These are phyloP conservation scores for Fraxinus platypoda DNA, from an alignment of 305 asterid genomes.

Conservation along the genomic window DNA sequence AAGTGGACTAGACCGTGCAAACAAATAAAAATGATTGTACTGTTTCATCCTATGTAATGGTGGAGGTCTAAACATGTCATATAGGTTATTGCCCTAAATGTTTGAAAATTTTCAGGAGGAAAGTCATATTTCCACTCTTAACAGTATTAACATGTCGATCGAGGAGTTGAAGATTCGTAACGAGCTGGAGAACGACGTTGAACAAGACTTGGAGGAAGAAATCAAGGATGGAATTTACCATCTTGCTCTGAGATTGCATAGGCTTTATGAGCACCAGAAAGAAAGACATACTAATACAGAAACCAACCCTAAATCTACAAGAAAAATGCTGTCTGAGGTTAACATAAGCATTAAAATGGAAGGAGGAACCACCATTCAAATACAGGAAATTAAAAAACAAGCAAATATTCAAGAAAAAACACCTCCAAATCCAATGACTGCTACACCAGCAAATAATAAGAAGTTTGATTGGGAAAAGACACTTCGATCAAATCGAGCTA, in stretches of 20 bases:
- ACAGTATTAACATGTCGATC: conserved; percentile 26
- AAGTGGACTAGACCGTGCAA: background rate
- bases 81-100: background rate
- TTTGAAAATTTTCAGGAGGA: background rate
- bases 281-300: conserved; percentile 24
- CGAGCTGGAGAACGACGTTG: conserved; percentile 51
- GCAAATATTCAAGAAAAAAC: background rate
- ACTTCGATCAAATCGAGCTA: conserved; percentile 42
- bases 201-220: conserved; percentile 53
- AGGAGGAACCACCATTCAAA: conserved; percentile 51
- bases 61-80: background rate
- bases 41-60: background rate
- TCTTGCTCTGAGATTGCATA: conserved; percentile 55
- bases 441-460: conserved; percentile 1
- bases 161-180: conserved; percentile 50
- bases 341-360: conserved; percentile 59
- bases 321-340: conserved; percentile 36
- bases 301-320: background rate
- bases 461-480: conserved; percentile 57
- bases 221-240: conserved; percentile 54
- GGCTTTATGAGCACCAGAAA: conserved; percentile 49
- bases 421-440: background rate
- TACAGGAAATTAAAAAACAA: conserved; percentile 55
- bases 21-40: too few species aligned
- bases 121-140: background rate